Conservation (phyloP, 352 stramenopile species). For the Pythium aquatile region DNA sequence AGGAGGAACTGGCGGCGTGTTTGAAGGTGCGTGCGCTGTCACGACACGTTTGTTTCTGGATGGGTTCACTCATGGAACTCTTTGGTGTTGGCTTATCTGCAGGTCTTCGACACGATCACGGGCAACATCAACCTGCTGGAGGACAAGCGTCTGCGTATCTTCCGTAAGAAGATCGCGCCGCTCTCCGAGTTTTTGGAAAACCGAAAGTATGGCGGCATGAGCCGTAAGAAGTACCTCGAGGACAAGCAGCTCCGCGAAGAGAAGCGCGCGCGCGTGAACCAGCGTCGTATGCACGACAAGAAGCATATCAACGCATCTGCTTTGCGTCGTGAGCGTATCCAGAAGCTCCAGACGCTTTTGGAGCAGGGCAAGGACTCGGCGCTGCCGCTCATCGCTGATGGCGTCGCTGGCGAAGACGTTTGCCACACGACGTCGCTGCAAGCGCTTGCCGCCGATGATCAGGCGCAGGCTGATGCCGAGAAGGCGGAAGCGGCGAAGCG, state of each 20-base stretch:
- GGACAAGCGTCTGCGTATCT: constrained; percentile 66
- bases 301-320: constrained; percentile 93
- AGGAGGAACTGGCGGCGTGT: constrained; percentile 56
- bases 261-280: constrained; percentile 79
- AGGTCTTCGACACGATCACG: constrained; percentile 59
- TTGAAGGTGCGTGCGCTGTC: constrained; percentile 42
- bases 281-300: constrained; percentile 89
- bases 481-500: constrained; percentile 46
- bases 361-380: constrained; percentile 76
- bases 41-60: background rate
- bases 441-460: constrained; percentile 58
- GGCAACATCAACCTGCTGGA: constrained; percentile 59
- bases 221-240: constrained; percentile 87
- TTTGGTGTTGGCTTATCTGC: background rate
- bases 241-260: constrained; percentile 86
- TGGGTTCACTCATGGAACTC: constrained; percentile 14
- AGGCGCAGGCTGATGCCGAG: constrained; percentile 48
- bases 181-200: constrained; percentile 77
- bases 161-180: constrained; percentile 80
- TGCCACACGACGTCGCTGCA: constrained; percentile 60
- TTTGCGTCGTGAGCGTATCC: constrained; percentile 87
- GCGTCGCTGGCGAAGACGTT: constrained; percentile 69
- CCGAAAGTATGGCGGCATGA: constrained; percentile 81
- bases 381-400: constrained; percentile 91
- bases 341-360: constrained; percentile 90